Evolutionary conservation across 108 stramenopile genomes (phyloP).

Genomic region (Craspedostauros australis): DNA sequence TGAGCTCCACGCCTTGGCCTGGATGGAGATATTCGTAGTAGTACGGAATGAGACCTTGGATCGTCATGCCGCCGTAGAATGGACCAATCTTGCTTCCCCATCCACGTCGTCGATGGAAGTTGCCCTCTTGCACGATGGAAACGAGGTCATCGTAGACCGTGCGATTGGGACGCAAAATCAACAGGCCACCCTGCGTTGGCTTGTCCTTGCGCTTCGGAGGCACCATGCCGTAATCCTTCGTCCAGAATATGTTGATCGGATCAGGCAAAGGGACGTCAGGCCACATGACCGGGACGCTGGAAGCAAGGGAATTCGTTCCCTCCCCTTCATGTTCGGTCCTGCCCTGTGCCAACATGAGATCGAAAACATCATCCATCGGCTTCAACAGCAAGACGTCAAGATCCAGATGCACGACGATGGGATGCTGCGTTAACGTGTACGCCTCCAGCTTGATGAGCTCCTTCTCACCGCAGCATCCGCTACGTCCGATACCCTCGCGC

Average conservation of each 20-base stretch:
- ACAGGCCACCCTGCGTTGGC: conserved; percentile 89
- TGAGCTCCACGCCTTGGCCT: conserved; percentile 58
- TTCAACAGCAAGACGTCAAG: conserved; percentile 82
- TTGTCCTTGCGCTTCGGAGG: conserved; percentile 33
- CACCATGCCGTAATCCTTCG: conserved; percentile 74
- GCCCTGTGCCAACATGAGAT: conserved; percentile 30
- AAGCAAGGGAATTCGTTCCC: background rate
- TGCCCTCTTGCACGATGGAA: conserved; percentile 71
- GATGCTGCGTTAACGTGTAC: conserved; percentile 81
- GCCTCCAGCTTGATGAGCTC: conserved; percentile 95
- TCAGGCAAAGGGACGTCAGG: conserved; percentile 14
- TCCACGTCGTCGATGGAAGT: conserved; percentile 69
- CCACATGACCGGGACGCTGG: conserved; percentile 28
- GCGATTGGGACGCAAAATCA: conserved; percentile 72
- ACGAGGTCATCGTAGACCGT: conserved; percentile 64
- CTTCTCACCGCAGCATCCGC: conserved; percentile 85
- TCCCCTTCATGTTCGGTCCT: background rate
- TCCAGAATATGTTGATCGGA: conserved; percentile 56
- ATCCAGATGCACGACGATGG: conserved; percentile 91
- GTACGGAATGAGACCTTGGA: conserved; percentile 87
- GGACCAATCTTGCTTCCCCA: conserved; percentile 77
- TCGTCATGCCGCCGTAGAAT: conserved; percentile 75
- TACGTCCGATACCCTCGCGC: conserved; percentile 45
- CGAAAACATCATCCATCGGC: conserved; percentile 73
- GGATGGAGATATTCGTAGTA: conserved; percentile 67